Conservation (phyloP, 2,329 filamentous ascomycete genomes). For the Stagonosporopsis cucurbitacearum region DNA sequence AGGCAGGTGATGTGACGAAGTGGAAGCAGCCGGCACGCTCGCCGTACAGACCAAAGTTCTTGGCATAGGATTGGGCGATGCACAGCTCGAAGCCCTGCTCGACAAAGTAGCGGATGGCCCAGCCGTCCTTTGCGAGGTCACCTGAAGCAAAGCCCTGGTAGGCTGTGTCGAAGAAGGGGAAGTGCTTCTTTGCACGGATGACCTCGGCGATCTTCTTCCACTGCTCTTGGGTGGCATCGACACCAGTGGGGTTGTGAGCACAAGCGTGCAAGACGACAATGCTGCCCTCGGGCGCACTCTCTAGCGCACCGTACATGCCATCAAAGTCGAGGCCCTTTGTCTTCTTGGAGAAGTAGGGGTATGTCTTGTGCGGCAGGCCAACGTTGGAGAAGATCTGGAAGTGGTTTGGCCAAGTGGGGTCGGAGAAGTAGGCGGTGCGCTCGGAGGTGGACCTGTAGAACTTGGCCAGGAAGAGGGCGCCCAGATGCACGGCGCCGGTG, state of each 20-base stretch:
- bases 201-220: constrained; percentile 88
- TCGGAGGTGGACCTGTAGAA: constrained; percentile 75
- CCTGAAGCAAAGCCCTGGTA: constrained; percentile 98
- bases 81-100: constrained; percentile 80
- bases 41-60: constrained; percentile 82
- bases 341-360: constrained; percentile 91
- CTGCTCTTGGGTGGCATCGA: constrained; percentile 91
- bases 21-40: constrained; percentile 97
- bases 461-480: constrained; percentile 89
- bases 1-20: constrained; percentile 76
- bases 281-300: constrained; percentile 74
- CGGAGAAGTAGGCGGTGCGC: constrained; percentile 85
- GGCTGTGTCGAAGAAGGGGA: constrained; percentile 97
- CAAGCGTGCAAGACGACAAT: constrained; percentile 94
- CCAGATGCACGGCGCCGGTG: constrained; percentile 92
- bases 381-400: constrained; percentile 98
- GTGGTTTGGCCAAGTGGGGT: constrained; percentile 98
- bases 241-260: constrained; percentile 97
- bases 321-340: constrained; percentile 92
- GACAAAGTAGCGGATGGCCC: constrained; percentile 93
- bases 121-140: constrained; percentile 81
- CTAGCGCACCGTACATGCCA: constrained; percentile 78
- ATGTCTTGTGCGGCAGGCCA: constrained; percentile 75
- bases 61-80: constrained; percentile 61
- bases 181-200: constrained; percentile 79